These are phyloP conservation scores for Podospora pseudopauciseta DNA, from an alignment of 495 filamentous ascomycete genomes.

Conservation along the genomic window DNA sequence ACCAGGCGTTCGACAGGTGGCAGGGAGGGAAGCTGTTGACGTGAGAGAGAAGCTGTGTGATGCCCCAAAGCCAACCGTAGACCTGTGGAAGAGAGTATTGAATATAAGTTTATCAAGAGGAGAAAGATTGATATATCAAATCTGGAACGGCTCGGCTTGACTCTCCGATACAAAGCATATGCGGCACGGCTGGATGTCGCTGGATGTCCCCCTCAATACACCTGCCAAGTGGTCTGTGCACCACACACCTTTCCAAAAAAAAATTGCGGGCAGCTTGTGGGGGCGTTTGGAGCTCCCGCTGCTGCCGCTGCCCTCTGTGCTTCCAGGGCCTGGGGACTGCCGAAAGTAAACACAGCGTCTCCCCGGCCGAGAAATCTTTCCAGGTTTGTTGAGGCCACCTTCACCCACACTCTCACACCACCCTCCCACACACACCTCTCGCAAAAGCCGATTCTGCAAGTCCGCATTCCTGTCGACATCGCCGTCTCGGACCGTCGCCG, in stretches of 20 bases:
- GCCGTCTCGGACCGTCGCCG: background rate
- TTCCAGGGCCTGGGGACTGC: slow-evolving; percentile 12
- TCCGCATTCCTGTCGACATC: slow-evolving; percentile 13
- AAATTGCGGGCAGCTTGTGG: background rate
- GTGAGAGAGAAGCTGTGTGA: background rate
- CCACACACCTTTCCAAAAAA: background rate
- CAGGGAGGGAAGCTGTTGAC: background rate
- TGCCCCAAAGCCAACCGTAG: background rate
- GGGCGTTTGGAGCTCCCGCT: background rate
- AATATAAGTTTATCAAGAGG: background rate
- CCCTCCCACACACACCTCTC: slow-evolving; percentile 5
- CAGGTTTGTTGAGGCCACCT: slow-evolving; percentile 17
- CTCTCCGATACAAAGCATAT: no score
- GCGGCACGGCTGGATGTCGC: no score
- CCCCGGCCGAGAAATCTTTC: slow-evolving; percentile 18
- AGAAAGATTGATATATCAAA: background rate
- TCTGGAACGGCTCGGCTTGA: background rate
- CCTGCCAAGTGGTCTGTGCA: background rate
- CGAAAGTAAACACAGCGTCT: slow-evolving; percentile 33
- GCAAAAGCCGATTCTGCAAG: slow-evolving; percentile 23
- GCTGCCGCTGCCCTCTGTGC: background rate
- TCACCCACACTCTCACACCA: slow-evolving; percentile 1
- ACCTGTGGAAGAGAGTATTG: background rate
- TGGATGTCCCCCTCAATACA: background rate
- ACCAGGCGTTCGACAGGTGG: background rate